Evolutionary conservation across 2,329 filamentous ascomycete species (phyloP).

Genomic region (Ampelomyces quisqualis): DNA sequence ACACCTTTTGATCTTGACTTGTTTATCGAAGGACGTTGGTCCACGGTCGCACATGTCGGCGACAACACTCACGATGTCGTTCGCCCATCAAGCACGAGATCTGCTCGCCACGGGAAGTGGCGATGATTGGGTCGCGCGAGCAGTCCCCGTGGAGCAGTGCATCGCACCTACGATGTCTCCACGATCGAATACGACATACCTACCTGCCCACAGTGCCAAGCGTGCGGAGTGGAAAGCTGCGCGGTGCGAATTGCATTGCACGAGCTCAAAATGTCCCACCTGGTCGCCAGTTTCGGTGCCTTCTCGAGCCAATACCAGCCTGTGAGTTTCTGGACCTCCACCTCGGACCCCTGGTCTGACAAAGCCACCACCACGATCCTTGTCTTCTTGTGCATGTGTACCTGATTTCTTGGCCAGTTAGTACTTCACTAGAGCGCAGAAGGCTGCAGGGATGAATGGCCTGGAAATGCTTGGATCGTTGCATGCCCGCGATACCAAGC

Average conservation of each 20-base stretch:
- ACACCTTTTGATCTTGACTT: too few relatives aligned
- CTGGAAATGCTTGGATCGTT: conserved; percentile 34
- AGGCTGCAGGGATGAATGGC: conserved; percentile 28
- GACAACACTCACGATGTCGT: not conserved
- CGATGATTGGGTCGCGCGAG: not conserved
- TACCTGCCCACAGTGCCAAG: not conserved
- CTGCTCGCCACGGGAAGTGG: too few relatives aligned
- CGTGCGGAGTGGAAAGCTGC: not conserved
- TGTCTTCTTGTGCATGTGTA: conserved; percentile 20
- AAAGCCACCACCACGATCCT: too few relatives aligned
- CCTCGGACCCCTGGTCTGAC: conserved; percentile 19
- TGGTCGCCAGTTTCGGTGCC: conserved; percentile 3
- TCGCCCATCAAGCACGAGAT: too few relatives aligned
- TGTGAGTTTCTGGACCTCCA: conserved; percentile 30
- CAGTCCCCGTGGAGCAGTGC: not conserved
- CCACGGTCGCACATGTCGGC: too few relatives aligned
- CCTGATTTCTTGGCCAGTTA: conserved; percentile 25
- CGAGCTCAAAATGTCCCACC: conserved; percentile 4
- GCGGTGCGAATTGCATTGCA: conserved; percentile 21
- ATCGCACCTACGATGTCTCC: not conserved
- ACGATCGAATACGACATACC: not conserved
- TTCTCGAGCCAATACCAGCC: conserved; percentile 23
- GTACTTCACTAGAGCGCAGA: conserved; percentile 19
- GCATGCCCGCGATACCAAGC: conserved; percentile 20
- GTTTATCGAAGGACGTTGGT: too few relatives aligned